A percentile compares a stretch with the other conserved stretches of the same genome.
phyloP scores from a whole-genome alignment of 306 rosid species.

The Pyrus pyrifolia region DNA sequence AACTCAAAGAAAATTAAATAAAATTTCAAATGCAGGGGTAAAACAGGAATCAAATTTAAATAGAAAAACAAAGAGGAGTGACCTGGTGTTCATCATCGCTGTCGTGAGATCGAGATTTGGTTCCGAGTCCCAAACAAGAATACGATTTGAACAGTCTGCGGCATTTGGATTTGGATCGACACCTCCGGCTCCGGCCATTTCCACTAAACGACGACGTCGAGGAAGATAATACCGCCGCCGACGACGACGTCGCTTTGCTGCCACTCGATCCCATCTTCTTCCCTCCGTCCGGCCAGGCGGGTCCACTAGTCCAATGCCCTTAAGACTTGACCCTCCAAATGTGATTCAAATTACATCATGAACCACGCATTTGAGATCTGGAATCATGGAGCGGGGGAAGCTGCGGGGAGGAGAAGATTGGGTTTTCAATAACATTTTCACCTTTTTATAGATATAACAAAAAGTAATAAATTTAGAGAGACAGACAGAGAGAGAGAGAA shows the following conservation, averaged over 20 bases:
- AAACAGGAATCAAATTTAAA: not conserved
- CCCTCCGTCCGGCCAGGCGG: not conserved
- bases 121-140: slow-evolving; percentile 73
- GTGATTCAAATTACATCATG: not conserved
- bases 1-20: not conserved
- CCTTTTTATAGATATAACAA: slow-evolving; percentile 1
- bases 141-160: slow-evolving; percentile 53
- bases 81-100: slow-evolving; percentile 66
- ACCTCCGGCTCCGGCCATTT: slow-evolving; percentile 29
- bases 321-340: not conserved
- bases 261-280: slow-evolving; percentile 72
- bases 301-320: not conserved
- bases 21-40: not conserved
- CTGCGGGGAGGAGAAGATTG: not conserved
- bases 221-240: slow-evolving; percentile 24
- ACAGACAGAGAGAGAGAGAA: slow-evolving; percentile 18
- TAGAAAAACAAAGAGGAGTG: not conserved
- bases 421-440: not conserved
- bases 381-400: not conserved
- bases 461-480: slow-evolving; percentile 12
- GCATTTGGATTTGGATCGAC: slow-evolving; percentile 50
- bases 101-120: slow-evolving; percentile 70
- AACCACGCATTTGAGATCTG: slow-evolving; percentile 4
- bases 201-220: slow-evolving; percentile 12
- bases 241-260: slow-evolving; percentile 52